phyloP scores from a whole-genome alignment of 768 basidiomycete species.

The Omphalotus guepiniiformis region DNA sequence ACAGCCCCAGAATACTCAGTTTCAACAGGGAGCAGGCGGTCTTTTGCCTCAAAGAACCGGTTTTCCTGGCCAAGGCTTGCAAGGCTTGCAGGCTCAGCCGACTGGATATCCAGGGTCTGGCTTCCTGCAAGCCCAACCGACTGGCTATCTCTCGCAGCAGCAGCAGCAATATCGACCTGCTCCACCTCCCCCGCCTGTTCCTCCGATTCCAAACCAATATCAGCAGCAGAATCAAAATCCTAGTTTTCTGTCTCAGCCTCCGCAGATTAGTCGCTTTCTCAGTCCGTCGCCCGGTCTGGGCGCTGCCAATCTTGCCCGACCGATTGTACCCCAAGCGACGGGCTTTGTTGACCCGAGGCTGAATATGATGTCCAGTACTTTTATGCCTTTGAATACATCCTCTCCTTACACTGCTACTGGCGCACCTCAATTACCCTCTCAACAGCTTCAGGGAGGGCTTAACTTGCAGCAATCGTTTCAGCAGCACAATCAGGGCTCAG shows the following conservation, averaged over 20 bases:
- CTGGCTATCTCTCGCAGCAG: slow-evolving; percentile 41
- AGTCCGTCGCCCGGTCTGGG: slow-evolving; percentile 51
- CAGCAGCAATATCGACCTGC: slow-evolving; percentile 40
- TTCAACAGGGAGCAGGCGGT: slow-evolving; percentile 26
- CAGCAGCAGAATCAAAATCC: slow-evolving; percentile 43
- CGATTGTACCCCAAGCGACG: slow-evolving; percentile 50
- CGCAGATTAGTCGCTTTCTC: slow-evolving; percentile 46
- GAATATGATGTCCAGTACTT: slow-evolving; percentile 85
- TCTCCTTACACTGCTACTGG: slow-evolving; percentile 57
- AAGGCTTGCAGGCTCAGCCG: slow-evolving; percentile 44
- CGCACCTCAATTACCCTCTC: slow-evolving; percentile 62
- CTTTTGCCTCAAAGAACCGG: slow-evolving; percentile 64
- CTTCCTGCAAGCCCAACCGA: slow-evolving; percentile 49
- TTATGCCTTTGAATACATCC: slow-evolving; percentile 76
- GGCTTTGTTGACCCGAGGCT: slow-evolving; percentile 82
- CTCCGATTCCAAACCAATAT: slow-evolving; percentile 58
- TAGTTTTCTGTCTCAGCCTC: slow-evolving; percentile 41
- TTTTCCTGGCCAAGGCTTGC: slow-evolving; percentile 34
- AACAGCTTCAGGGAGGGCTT: slow-evolving; percentile 48
- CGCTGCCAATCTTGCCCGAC: slow-evolving; percentile 16
- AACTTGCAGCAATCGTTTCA: slow-evolving; percentile 83
- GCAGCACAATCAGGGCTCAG: slow-evolving; percentile 77
- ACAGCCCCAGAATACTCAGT: slow-evolving; percentile 16
- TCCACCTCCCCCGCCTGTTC: slow-evolving; percentile 59
- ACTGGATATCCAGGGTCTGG: slow-evolving; percentile 44